These are phyloP conservation scores for Diplocarpon rosae DNA, from an alignment of 2,329 filamentous ascomycete species.

Conservation along the genomic window DNA sequence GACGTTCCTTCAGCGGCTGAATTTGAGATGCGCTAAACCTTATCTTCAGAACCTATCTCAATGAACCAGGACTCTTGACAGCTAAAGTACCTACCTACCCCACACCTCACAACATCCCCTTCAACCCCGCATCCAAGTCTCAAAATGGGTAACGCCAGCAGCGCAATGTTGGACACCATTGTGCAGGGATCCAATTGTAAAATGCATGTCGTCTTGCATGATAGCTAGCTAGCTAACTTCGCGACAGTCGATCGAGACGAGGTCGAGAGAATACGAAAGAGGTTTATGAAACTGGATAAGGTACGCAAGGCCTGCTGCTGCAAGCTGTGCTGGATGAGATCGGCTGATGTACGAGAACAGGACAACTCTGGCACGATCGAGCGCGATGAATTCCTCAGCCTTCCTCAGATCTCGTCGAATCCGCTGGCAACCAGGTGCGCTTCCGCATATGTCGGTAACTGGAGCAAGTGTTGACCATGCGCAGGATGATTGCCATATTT, in stretches of 20 bases:
- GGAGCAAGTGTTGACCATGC: neutral
- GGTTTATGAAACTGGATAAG: conserved; percentile 99
- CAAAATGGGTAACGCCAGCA: conserved; percentile 58
- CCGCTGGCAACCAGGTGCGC: conserved; percentile 79
- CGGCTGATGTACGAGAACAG: conserved; percentile 34
- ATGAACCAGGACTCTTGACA: neutral
- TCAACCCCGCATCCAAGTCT: conserved; percentile 2
- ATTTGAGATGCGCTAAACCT: too few species aligned
- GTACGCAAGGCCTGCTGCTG: conserved; percentile 36
- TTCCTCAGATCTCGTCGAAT: conserved; percentile 96
- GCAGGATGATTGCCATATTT: conserved; percentile 96
- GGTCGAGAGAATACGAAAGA: conserved; percentile 87
- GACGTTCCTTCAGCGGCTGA: too few species aligned
- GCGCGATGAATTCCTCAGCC: conserved; percentile 92
- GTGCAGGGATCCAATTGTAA: conserved; percentile 95
- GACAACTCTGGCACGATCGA: conserved; percentile 98
- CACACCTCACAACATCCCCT: conserved; percentile 8
- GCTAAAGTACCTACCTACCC: neutral
- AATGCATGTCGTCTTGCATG: conserved; percentile 2
- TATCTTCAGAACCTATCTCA: too few species aligned
- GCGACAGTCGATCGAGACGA: conserved; percentile 84
- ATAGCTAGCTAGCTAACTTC: conserved; percentile 1
- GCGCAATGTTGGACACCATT: conserved; percentile 81
- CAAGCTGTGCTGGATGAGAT: conserved; percentile 1
- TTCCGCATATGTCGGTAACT: neutral